A percentile compares a stretch with the other conserved stretches of the same genome.
phyloP scores from a whole-genome alignment of 2,329 filamentous ascomycete species.

The Cryoendolithus antarcticus region DNA sequence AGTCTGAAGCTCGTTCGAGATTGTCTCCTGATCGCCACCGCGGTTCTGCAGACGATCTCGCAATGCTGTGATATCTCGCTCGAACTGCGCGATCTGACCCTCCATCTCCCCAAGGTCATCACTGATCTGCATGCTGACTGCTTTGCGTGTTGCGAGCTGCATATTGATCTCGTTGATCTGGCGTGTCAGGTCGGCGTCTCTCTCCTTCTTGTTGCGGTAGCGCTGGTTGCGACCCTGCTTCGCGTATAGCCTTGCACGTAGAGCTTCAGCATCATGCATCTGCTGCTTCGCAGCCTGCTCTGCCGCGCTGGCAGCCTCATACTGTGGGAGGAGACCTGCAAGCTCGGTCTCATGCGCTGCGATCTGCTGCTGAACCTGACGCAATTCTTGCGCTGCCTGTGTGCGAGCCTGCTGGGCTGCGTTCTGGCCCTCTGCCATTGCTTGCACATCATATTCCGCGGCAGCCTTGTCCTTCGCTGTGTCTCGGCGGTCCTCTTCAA shows the following conservation, averaged over 20 bases:
- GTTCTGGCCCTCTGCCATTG: constrained; percentile 69
- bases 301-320: constrained; percentile 57
- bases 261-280: constrained; percentile 63
- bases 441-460: constrained; percentile 72
- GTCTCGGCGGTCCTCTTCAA: constrained; percentile 82
- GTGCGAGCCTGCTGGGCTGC: constrained; percentile 60
- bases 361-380: constrained; percentile 62
- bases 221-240: constrained; percentile 84
- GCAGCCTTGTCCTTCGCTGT: constrained; percentile 69
- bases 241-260: constrained; percentile 67
- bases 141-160: constrained; percentile 67
- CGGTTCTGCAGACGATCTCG: constrained; percentile 67
- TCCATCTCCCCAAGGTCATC: constrained; percentile 70
- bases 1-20: constrained; percentile 61
- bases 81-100: constrained; percentile 56
- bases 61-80: constrained; percentile 59
- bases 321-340: constrained; percentile 60
- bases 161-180: constrained; percentile 71
- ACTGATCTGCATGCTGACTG: constrained; percentile 69
- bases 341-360: constrained; percentile 65
- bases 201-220: constrained; percentile 77
- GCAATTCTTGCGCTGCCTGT: constrained; percentile 59
- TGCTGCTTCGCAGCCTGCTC: constrained; percentile 60
- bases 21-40: constrained; percentile 57
- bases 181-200: constrained; percentile 68